A percentile compares a stretch with the other conserved stretches of the same genome.
Conservation (phyloP, 805 yeast species). For the Peterozyma xylosa region DNA sequence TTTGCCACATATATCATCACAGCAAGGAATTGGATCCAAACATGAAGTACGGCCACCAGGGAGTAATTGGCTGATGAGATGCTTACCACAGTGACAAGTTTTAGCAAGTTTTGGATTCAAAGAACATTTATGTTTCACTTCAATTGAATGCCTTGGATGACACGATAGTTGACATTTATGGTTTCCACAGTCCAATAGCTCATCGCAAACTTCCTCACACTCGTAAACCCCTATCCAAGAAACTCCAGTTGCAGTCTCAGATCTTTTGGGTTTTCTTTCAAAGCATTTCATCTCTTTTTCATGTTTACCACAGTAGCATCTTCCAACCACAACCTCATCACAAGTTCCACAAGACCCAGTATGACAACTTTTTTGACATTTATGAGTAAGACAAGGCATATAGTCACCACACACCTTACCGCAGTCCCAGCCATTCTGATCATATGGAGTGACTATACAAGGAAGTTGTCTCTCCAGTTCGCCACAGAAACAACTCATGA, state of each 20-base stretch:
- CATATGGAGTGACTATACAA: conserved; percentile 66
- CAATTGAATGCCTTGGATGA: conserved; percentile 33
- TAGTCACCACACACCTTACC: conserved; percentile 48
- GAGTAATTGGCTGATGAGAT: conserved; percentile 30
- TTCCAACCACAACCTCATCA: conserved; percentile 33
- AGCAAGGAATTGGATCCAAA: conserved; percentile 73
- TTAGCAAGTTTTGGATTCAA: conserved; percentile 50
- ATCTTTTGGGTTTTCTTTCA: conserved; percentile 29
- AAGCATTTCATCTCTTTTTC: conserved; percentile 34
- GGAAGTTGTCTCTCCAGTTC: conserved; percentile 55
- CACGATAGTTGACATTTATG: conserved; percentile 46
- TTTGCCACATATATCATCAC: conserved; percentile 61
- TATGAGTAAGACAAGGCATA: conserved; percentile 68
- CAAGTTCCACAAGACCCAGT: conserved; percentile 80
- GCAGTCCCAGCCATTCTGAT: conserved; percentile 58
- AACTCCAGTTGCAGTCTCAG: conserved; percentile 12
- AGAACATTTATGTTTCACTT: conserved; percentile 40
- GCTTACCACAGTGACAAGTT: conserved; percentile 78
- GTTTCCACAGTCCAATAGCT: conserved; percentile 54
- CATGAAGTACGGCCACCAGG: conserved; percentile 44
- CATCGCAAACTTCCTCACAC: conserved; percentile 37
- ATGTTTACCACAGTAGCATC: conserved; percentile 74
- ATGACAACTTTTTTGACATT: conserved; percentile 61
- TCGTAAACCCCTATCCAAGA: conserved; percentile 45
- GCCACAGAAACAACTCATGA: conserved; percentile 70